Base-by-base conservation (phyloP, 805 yeast genomes). In the Candida pini region DNA sequence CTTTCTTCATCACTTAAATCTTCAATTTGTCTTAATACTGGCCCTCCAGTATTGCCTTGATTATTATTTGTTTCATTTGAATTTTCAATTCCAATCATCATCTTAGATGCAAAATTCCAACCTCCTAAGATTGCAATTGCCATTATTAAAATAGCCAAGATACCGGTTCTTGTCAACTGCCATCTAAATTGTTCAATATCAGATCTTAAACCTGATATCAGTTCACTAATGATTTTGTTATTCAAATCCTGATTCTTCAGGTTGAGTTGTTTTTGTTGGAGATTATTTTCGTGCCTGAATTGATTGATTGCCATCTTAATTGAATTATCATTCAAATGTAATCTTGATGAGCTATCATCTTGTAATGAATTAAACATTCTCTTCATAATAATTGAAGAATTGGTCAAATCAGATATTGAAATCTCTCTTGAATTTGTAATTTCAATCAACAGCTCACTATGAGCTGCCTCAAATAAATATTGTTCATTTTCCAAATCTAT, bases 81-180 rank as follows among this genome's bases (percentile, higher is more conserved):
- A 5, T 46, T 49, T 26, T 54, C 59, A 25, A 54, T 59, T 16
- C 13, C 18, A 9, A 15, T 13, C 19, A 51, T 56, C 8, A 44
- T 26, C 35, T 52, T 64, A 47, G 60, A 68, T 56, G 68, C 30
- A 56, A 70, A 25, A 30, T 56, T 56, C 56, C 62, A 60, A 30
- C 78, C 74, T 45, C 77, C 72, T 57, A 84, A 68, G 4, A 79
- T 67, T 16, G 76, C 66, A 36, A 76, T 72, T 2, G 84, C 84
- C 42, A 81, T 68, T 1, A 78, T 64, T 16, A 83, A 58, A 22
- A 88, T 79, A 2, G 92, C 85, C 28, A 84, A 66, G 22, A 92
- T 64, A 8, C 97, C 97, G 55, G 92, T 74, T 37, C 96, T 69
- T 2, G 96, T 88, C 29, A 90, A 76, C 51, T 86, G 87, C 98